These are phyloP conservation scores for Somion occarium DNA, from an alignment of 1,284 basidiomycete species.

Conservation along the genomic window DNA sequence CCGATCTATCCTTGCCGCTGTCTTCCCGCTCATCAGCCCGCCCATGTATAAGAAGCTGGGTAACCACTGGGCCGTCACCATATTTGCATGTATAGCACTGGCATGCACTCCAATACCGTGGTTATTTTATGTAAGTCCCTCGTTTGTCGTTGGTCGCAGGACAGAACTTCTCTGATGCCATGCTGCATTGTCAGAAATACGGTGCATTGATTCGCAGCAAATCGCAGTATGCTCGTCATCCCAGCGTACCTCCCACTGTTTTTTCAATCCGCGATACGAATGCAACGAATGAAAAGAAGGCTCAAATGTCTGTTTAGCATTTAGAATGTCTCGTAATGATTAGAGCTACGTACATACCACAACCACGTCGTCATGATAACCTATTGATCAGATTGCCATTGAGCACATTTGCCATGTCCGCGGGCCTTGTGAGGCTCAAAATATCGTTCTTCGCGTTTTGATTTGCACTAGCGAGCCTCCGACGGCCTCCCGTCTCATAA, in stretches of 20 bases:
- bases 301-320: slow-evolving; percentile 7
- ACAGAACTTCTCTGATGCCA: too few species aligned
- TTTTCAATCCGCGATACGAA: slow-evolving; percentile 8
- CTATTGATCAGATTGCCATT: too few species aligned
- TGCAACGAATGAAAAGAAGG: not conserved
- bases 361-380: too few species aligned
- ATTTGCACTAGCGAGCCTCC: too few species aligned
- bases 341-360: too few species aligned
- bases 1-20: slow-evolving; percentile 58
- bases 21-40: slow-evolving; percentile 59
- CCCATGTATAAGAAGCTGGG: slow-evolving; percentile 55
- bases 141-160: not conserved
- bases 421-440: too few species aligned
- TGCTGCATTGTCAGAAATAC: slow-evolving; percentile 45
- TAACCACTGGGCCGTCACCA: slow-evolving; percentile 60
- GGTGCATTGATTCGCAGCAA: slow-evolving; percentile 53
- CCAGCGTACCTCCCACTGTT: not conserved
- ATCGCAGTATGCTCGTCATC: slow-evolving; percentile 41
- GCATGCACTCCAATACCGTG: slow-evolving; percentile 52
- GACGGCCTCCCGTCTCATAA: too few species aligned
- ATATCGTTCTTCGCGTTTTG: too few species aligned
- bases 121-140: slow-evolving; percentile 40
- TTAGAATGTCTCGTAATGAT: too few species aligned
- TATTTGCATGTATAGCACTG: slow-evolving; percentile 56
- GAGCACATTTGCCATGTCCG: too few species aligned